Conservation (phyloP, 805 yeast species). For the Scheffersomyces stipitis region DNA sequence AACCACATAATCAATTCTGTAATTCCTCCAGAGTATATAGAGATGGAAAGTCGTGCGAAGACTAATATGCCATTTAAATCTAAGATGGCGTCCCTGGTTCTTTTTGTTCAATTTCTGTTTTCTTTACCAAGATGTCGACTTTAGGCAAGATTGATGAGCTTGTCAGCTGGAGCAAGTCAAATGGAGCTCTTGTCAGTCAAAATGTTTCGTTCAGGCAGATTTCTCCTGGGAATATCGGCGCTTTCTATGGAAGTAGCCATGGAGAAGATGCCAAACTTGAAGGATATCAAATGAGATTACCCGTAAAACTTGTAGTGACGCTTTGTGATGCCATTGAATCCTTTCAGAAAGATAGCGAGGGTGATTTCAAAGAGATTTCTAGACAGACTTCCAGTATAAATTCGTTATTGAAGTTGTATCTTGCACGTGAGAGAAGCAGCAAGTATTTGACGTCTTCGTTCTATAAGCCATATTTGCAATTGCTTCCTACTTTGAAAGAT, state of each 20-base stretch:
- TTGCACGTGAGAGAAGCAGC: slow-evolving; percentile 28
- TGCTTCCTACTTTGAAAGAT: slow-evolving; percentile 36
- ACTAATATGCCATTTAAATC: too few relatives aligned
- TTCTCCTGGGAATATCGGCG: slow-evolving; percentile 25
- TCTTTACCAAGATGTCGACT: too few relatives aligned
- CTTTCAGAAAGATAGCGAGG: slow-evolving; percentile 4
- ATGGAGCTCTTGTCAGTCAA: slow-evolving; percentile 29
- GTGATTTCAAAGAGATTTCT: slow-evolving; percentile 7
- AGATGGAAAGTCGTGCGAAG: too few relatives aligned
- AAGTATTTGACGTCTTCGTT: slow-evolving; percentile 15
- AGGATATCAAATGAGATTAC: slow-evolving; percentile 8
- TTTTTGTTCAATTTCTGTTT: too few relatives aligned
- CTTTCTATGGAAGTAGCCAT: slow-evolving; percentile 9
- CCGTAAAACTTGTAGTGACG: slow-evolving; percentile 7
- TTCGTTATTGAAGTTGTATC: slow-evolving; percentile 32
- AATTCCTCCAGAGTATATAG: too few relatives aligned
- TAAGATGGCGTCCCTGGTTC: too few relatives aligned
- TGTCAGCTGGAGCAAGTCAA: slow-evolving; percentile 29
- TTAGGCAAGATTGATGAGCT: slow-evolving; percentile 17
- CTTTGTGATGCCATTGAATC: slow-evolving; percentile 6
- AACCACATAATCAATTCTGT: too few relatives aligned
- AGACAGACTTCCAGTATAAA: slow-evolving; percentile 23
- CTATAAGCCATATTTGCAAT: slow-evolving; percentile 27
- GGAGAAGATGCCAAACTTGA: slow-evolving; percentile 2
- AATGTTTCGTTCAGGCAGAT: slow-evolving; percentile 22